Conservation (phyloP, 352 stramenopile genomes). For the Pythium scleroteichum region DNA sequence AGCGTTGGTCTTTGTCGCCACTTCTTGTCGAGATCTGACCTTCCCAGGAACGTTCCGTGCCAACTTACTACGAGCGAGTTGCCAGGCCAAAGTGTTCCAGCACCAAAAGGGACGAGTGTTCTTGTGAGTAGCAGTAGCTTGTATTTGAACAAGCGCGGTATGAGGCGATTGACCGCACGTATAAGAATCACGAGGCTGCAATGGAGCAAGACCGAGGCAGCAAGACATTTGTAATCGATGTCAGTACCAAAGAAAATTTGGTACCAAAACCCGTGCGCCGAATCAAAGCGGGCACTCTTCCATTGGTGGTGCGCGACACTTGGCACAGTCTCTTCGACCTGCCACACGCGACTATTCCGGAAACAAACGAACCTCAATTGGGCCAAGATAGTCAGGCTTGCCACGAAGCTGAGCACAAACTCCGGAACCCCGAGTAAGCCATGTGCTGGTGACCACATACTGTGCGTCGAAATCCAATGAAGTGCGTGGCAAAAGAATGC, state of each 20-base stretch:
- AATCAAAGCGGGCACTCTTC: not conserved
- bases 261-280: constrained; percentile 3
- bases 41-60: constrained; percentile 12
- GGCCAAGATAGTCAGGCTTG: constrained; percentile 19
- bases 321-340: constrained; percentile 13
- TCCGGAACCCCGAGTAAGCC: constrained; percentile 29
- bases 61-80: constrained; percentile 26
- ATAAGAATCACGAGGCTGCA: not conserved
- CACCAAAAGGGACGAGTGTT: constrained; percentile 19
- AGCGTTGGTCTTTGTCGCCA: not conserved
- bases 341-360: constrained; percentile 1
- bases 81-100: constrained; percentile 13
- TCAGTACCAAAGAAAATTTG: constrained; percentile 6
- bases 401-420: constrained; percentile 29
- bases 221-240: constrained; percentile 16
- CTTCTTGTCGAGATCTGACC: not conserved
- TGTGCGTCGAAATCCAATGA: constrained; percentile 7
- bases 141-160: constrained; percentile 1
- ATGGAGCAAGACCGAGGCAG: not conserved
- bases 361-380: constrained; percentile 9
- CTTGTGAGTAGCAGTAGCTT: constrained; percentile 7
- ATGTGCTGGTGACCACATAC: constrained; percentile 13
- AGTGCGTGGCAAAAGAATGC: constrained; percentile 17
- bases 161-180: not conserved
- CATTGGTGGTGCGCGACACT: not conserved